Base-by-base conservation (phyloP, 306 rosid species). In the Herpetospermum pedunculosum region DNA sequence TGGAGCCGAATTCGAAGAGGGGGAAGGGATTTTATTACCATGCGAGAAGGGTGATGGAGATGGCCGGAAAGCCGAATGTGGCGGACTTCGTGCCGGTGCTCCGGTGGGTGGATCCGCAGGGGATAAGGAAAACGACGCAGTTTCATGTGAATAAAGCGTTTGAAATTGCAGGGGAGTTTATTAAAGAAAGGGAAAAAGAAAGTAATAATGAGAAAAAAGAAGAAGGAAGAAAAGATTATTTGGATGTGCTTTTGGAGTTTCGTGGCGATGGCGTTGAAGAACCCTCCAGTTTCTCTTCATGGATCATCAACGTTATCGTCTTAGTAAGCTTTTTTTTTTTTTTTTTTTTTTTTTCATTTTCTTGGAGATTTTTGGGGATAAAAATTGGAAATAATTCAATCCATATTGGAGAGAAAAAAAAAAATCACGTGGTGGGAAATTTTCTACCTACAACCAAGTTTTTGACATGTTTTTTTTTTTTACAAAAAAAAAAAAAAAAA, bases 41-140 rank as follows among this genome's bases (percentile, higher is more conserved):
- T 46, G 84, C 92, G 0, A 75, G 85, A 1, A 84, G 84, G 77
- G 90, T 92, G 25, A 90, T 87, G 98, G 92, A 92, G 78, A 76
- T 77, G 29, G 91, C 96, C 21, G 98, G 96, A 72, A 90, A 87
- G 74, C 96, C 96, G 0, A 90, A 92, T 14, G 73, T 86, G 23
- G 96, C 98, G 0, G 98, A 92, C 76, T 92, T 85, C 58, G 72
- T 90, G 19, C 96, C 91, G 0, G 11, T 77, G 28, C 30, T 90
- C 9, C 83, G 81, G 80, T 75, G 92, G 83, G 8, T 90, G 29
- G 98, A 92, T 34, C 98, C 96, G 6, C 98, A 92, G 47, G 84
- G 96, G 12, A 77, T 90, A 8, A 82, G 96, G 79, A 87, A 81
- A 48, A 88, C 80, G 14, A 90, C 96, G 0, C 92, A 88, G 2